Evolutionary conservation across 1,139 yeast species (phyloP), one percentile per base, ranked within the genome.

Genomic region (Maudiozyma humilis): DNA sequence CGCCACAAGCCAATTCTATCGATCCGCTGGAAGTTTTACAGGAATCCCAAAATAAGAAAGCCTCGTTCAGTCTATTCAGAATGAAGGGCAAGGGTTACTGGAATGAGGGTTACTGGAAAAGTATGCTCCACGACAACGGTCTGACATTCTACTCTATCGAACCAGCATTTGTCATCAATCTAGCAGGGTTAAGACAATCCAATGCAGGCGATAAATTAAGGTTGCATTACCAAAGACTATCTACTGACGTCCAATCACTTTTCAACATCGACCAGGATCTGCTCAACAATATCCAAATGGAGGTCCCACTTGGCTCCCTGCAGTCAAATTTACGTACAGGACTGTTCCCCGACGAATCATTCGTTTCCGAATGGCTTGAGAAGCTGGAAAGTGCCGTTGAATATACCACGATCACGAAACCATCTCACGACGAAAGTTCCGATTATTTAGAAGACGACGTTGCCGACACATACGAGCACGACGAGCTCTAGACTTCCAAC

Each of bases 61-160:
- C 42, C 5, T 45, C 57, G 14, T 52, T 55, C 18, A 44, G 49
- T 14, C 37, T 56, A 47, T 46, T 50, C 20, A 95, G 84, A 52
- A 84, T 82, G 81, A 89, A 82, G 55, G 95, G 93, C 0, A 83
- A 73, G 60, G 69, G 95, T 45, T 91, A 91, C 66, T 91, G 98
- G 98, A 82, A 87, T 56, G 76, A 78, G 50, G 97, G 97, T 0
- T 91, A 87, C 62, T 91, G 98, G 98, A 67, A 76, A 45, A 71
- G 71, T 3, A 74, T 76, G 25, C 66, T 89, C 36, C 72, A 75
- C 31, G 79, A 75, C 31, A 74, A 76, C 25, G 63, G 66, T 1
- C 65, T 69, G 35, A 73, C 73, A 49, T 91, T 91, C 59, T 96
- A 87, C 61, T 85, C 87, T 50, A 81, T 94, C 62, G 57, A 62